Conservation (phyloP, 352 stramenopile genomes). For the Phytophthora nicotianae region DNA sequence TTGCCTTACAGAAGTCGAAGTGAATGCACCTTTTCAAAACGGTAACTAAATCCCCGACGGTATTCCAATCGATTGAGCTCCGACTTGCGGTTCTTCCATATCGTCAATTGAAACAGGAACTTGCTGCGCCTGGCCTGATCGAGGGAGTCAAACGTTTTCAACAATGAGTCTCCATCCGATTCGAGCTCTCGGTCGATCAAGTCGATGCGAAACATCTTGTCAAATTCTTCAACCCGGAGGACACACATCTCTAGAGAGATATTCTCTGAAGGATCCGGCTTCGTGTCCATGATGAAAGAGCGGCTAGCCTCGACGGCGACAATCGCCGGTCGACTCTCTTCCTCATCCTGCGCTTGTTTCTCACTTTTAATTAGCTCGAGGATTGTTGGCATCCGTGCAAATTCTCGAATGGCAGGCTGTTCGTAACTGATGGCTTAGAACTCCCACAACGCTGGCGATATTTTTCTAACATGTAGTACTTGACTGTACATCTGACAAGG, state of each 20-base stretch:
- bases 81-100: slow-evolving; percentile 11
- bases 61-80: slow-evolving; percentile 5
- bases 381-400: too few relatives aligned
- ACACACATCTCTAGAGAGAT: slow-evolving; percentile 10
- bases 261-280: neutral
- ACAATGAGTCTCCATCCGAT: neutral
- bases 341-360: slow-evolving; percentile 3
- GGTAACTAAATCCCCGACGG: slow-evolving; percentile 7
- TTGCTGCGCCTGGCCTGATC: slow-evolving; percentile 1
- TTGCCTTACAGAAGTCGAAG: slow-evolving; percentile 7
- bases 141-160: neutral
- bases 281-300: neutral
- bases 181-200: slow-evolving; percentile 9
- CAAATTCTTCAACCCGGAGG: slow-evolving; percentile 5
- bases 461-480: too few relatives aligned
- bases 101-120: slow-evolving; percentile 11
- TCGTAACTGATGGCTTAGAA: too few relatives aligned
- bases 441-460: too few relatives aligned
- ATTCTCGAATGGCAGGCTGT: too few relatives aligned
- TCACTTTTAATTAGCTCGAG: too few relatives aligned
- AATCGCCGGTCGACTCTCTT: slow-evolving; percentile 3
- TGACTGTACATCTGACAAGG: too few relatives aligned
- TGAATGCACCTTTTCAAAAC: slow-evolving; percentile 17
- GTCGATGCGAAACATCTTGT: slow-evolving; percentile 6
- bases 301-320: neutral